phyloP scores from a whole-genome alignment of 441 rosid genomes.

The Syzygium malaccense region DNA sequence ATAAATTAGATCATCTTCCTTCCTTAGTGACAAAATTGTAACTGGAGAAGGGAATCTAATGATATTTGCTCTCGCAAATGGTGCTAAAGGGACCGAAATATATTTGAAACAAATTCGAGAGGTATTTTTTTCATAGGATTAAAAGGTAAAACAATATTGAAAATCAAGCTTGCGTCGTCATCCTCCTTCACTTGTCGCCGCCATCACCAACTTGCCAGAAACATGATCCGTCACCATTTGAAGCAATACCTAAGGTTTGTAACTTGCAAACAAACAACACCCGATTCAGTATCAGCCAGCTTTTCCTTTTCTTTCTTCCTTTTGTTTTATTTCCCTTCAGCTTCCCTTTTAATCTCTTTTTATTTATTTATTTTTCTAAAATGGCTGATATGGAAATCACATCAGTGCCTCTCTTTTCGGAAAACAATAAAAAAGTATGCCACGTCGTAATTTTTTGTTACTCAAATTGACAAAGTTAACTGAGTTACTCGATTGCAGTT shows the following conservation, averaged over 20 bases:
- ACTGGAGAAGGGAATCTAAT: not conserved
- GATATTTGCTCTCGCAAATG: not conserved
- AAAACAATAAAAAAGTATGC: not conserved
- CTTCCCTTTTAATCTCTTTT: not conserved
- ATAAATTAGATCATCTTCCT: not conserved
- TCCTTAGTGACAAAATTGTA: not conserved
- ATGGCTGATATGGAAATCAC: not conserved
- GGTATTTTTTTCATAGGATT: not conserved
- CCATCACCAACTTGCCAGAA: not conserved
- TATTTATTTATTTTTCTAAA: not conserved
- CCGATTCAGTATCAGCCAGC: not conserved
- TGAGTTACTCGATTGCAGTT: accelerated
- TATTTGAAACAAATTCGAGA: not conserved
- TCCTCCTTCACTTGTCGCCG: not conserved
- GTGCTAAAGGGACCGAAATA: not conserved
- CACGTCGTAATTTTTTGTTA: not conserved
- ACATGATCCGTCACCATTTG: not conserved
- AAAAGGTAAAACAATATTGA: not conserved
- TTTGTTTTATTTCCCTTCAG: not conserved
- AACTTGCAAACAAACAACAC: not conserved
- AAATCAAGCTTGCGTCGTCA: not conserved
- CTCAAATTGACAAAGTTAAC: not conserved
- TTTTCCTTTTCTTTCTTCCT: not conserved
- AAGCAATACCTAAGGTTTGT: not conserved
- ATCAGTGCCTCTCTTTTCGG: not conserved